phyloP scores from a whole-genome alignment of 441 rosid species.

The Dalechampia spathulata region DNA sequence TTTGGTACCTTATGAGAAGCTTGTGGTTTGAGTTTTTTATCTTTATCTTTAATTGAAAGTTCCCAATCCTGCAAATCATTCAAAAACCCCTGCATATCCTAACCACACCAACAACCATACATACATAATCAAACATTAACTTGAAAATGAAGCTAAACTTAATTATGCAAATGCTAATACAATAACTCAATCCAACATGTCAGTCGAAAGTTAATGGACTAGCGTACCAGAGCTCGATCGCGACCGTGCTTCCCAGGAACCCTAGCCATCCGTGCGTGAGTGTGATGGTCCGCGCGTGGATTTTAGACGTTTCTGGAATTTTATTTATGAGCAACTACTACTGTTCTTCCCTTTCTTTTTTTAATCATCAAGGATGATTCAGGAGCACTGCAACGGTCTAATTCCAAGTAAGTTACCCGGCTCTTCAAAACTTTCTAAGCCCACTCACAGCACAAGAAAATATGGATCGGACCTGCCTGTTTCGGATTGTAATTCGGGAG shows the following conservation, averaged over 20 bases:
- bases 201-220: not conserved
- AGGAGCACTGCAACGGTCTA: no score
- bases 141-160: not conserved
- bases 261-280: conserved; percentile 25
- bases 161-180: not conserved
- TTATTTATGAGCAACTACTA: no score
- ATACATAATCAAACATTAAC: not conserved
- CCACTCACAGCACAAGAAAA: no score
- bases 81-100: conserved; percentile 88
- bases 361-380: no score
- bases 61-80: conserved; percentile 99
- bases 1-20: conserved; percentile 27
- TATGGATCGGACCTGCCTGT: no score
- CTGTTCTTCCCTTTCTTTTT: no score
- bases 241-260: conserved; percentile 54
- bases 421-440: no score
- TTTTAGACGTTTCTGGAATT: conserved; percentile 25
- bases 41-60: conserved; percentile 46
- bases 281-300: not conserved
- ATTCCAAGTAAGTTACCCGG: no score
- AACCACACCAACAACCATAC: not conserved
- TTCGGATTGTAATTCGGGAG: no score
- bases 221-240: conserved; percentile 53
- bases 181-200: no score
- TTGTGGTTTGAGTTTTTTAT: conserved; percentile 51